Conservation (phyloP, 352 stramenopile species). For the Pythium scleroteichum region DNA sequence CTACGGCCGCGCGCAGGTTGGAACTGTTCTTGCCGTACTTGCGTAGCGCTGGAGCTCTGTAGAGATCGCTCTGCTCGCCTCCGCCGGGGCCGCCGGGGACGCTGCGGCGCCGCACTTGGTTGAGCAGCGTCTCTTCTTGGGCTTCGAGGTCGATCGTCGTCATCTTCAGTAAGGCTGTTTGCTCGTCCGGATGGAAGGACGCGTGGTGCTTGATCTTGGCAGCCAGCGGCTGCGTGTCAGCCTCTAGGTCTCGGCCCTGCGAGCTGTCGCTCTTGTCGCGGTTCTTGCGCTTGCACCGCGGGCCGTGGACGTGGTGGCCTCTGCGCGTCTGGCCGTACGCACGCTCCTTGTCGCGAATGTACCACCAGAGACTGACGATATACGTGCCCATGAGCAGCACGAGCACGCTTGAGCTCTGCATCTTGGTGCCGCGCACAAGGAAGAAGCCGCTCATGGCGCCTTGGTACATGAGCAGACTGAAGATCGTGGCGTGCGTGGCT, state of each 20-base stretch:
- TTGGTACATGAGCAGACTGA: constrained; percentile 81
- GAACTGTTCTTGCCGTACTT: constrained; percentile 31
- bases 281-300: constrained; percentile 41
- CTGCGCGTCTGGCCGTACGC: constrained; percentile 47
- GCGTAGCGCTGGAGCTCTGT: constrained; percentile 70
- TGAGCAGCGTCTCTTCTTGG: constrained; percentile 38
- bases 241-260: background rate
- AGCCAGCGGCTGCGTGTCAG: background rate
- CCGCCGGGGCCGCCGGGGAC: constrained; percentile 23
- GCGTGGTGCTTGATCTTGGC: constrained; percentile 2
- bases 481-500: constrained; percentile 75
- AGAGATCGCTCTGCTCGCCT: constrained; percentile 63
- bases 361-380: constrained; percentile 77
- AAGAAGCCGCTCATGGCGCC: constrained; percentile 85
- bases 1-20: constrained; percentile 20
- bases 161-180: constrained; percentile 25
- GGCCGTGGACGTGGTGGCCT: constrained; percentile 34
- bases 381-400: constrained; percentile 84
- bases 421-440: constrained; percentile 72
- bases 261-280: constrained; percentile 3
- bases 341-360: constrained; percentile 85
- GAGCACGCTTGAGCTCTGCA: constrained; percentile 68
- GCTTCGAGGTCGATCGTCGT: constrained; percentile 14
- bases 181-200: constrained; percentile 9
- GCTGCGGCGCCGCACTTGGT: constrained; percentile 39